Percentiles rank a stretch among this genome's conserved stretches.
Evolutionary conservation across 2,329 filamentous ascomycete species (phyloP).

Genomic region (Epichloe elymi): DNA sequence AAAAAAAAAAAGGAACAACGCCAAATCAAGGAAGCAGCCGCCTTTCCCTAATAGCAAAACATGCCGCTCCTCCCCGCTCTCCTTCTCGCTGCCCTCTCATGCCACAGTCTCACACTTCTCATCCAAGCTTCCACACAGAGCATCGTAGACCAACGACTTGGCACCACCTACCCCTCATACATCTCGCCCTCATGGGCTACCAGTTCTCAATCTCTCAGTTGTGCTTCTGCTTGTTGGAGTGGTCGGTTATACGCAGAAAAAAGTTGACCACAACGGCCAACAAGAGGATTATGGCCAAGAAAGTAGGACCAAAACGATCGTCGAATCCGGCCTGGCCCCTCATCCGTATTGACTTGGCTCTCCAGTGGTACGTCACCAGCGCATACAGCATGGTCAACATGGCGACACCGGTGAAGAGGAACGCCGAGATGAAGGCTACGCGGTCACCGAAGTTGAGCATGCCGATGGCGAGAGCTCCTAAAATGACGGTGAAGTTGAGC

Average conservation of each 20-base stretch:
- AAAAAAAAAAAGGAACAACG: background rate
- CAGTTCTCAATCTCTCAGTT: conserved; percentile 5
- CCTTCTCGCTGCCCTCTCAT: background rate
- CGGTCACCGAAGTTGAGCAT: conserved; percentile 97
- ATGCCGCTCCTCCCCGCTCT: background rate
- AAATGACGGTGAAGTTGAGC: conserved; percentile 99
- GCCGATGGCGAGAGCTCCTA: conserved; percentile 89
- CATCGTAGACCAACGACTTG: background rate
- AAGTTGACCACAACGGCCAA: conserved; percentile 95
- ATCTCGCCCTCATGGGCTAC: background rate
- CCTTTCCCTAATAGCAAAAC: background rate
- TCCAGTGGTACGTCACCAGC: conserved; percentile 90
- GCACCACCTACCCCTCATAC: background rate
- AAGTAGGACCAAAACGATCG: conserved; percentile 85
- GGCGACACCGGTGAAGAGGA: conserved; percentile 85
- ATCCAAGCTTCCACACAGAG: background rate
- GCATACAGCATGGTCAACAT: conserved; percentile 95
- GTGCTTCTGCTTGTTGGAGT: conserved; percentile 25
- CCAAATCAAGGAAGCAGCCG: background rate
- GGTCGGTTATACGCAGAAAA: conserved; percentile 54
- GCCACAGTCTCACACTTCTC: background rate
- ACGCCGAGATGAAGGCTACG: conserved; percentile 85
- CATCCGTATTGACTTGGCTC: conserved; percentile 81
- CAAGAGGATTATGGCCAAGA: conserved; percentile 75
- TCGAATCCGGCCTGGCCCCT: conserved; percentile 93